Evolutionary conservation across 805 yeast species (phyloP).

Genomic region (Blastobotrys terrestris): DNA sequence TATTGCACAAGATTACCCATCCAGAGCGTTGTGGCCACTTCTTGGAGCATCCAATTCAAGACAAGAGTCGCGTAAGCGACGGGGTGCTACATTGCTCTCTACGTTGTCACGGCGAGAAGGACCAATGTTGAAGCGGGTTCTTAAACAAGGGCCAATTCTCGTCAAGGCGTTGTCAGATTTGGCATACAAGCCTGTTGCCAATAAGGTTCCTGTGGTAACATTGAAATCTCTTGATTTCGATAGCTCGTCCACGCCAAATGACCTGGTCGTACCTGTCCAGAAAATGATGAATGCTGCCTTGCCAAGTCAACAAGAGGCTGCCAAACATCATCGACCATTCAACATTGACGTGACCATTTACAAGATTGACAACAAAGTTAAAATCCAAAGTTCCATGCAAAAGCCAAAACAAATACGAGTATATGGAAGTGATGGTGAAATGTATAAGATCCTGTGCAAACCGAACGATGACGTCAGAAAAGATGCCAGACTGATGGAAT

Average conservation of each 20-base stretch:
- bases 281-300: constrained; percentile 61
- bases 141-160: background rate
- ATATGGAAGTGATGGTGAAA: constrained; percentile 70
- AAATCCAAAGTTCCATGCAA: constrained; percentile 74
- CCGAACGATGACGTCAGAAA: constrained; percentile 87
- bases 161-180: constrained; percentile 1
- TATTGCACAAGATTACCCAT: constrained; percentile 63
- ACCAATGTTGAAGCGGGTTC: background rate
- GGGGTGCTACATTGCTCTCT: constrained; percentile 28
- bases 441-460: constrained; percentile 74
- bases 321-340: constrained; percentile 41
- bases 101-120: constrained; percentile 3
- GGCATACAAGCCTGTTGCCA: constrained; percentile 4
- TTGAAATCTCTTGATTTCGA: constrained; percentile 33
- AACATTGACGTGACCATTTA: constrained; percentile 24
- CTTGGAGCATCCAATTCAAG: constrained; percentile 63
- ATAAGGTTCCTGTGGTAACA: background rate
- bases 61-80: constrained; percentile 36
- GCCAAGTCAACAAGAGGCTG: constrained; percentile 44
- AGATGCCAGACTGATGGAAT: constrained; percentile 90
- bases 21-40: constrained; percentile 80
- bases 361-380: constrained; percentile 60
- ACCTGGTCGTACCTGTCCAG: constrained; percentile 68
- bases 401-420: constrained; percentile 74
- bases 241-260: constrained; percentile 37